phyloP scores from a whole-genome alignment of 2,329 filamentous ascomycete species.

The Chrysoporthe cubensis region DNA sequence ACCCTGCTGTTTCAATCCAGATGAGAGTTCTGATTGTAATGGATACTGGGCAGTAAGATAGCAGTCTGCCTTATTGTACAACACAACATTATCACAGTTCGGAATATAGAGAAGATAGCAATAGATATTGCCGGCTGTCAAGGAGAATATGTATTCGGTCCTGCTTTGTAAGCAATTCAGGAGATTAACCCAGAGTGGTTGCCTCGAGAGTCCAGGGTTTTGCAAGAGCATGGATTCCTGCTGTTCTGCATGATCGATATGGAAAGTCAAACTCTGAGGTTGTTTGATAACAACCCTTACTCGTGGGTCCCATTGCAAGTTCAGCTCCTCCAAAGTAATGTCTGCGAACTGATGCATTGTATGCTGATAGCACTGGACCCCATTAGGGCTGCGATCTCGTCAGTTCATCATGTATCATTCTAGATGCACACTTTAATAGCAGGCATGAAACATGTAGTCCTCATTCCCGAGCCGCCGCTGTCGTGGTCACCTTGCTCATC shows the following conservation, averaged over 20 bases:
- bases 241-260: not conserved
- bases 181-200: not conserved
- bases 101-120: not conserved
- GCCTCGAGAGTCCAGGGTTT: not conserved
- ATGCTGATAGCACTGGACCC: too few relatives aligned
- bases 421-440: too few relatives aligned
- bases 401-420: too few relatives aligned
- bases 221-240: not conserved
- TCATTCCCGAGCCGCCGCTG: too few relatives aligned
- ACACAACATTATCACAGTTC: not conserved
- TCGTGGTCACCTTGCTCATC: too few relatives aligned
- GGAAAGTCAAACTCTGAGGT: not conserved
- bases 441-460: too few relatives aligned
- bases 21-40: not conserved
- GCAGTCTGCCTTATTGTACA: not conserved
- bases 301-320: not conserved
- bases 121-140: not conserved
- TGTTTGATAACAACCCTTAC: not conserved
- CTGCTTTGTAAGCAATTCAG: not conserved
- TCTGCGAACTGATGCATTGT: not conserved
- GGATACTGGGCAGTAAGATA: not conserved
- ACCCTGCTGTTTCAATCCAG: not conserved
- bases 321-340: not conserved
- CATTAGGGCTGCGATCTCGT: too few relatives aligned
- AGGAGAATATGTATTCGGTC: not conserved